Base-by-base conservation (phyloP, 257 asterid species). In the Solanum virginianum region DNA sequence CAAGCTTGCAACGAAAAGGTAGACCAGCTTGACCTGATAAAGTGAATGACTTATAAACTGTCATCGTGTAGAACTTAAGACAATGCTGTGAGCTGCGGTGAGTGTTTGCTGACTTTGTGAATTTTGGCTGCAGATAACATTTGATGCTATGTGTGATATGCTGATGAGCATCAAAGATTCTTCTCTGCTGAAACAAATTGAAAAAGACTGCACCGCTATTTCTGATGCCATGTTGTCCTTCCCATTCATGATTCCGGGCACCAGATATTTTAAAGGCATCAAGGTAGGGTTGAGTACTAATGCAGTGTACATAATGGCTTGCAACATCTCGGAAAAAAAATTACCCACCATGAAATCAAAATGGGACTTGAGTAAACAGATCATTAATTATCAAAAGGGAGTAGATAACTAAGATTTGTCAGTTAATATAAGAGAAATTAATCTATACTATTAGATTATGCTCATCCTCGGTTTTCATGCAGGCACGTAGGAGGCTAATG, bases 181-280 rank as follows among this genome's bases (percentile, higher is more conserved):
- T 39, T 83, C 86, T 22, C 68, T 82, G 86, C 90, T 90, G 0
- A 88, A 85, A 17, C 65, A 81, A 85, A 82, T 93, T 24, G 93
- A 91, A 86, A 88, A 65, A 56, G 92, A 93, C 56, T 80, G 89
- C 84, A 84, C 81, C 59, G 82, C 82, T 66, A 86, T 92, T 88
- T 86, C 90, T 54, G 92, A 90, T 84, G 93, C 95, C 39, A 87
- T 91, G 92, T 63, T 93, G 10, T 86, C 95, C 1, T 84, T 92
- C 56, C 94, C 97, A 1, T 45, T 93, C 20, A 92, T 88, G 94
- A 84, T 92, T 86, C 95, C 93, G 1, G 94, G 95, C 53, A 89
- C 94, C 18, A 84, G 90, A 83, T 93, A 92, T 88, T 93, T 89
- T 87, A 89, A 63, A 54, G 94, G 93, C 36, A 84, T 91, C 87